phyloP scores from a whole-genome alignment of 1,284 basidiomycete species.

The Filobasidium uniguttulatum region DNA sequence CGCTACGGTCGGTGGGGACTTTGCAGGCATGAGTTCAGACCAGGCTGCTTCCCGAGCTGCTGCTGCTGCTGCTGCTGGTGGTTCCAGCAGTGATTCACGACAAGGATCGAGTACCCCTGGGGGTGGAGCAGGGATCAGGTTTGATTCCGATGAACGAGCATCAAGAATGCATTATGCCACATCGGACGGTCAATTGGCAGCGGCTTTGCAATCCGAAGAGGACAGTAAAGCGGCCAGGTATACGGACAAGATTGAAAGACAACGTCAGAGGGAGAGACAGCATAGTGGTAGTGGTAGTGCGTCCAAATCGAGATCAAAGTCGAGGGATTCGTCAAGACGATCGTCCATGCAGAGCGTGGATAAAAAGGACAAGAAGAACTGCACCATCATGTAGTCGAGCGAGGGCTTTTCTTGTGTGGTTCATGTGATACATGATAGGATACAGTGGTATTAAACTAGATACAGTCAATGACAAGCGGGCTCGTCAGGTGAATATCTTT shows the following conservation, averaged over 20 bases:
- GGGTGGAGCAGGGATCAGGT: conserved; percentile 19
- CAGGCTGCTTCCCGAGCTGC: too few species aligned
- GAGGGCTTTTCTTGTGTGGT: too few species aligned
- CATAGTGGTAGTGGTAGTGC: neutral
- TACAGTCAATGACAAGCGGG: too few species aligned
- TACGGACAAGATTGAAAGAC: conserved; percentile 58
- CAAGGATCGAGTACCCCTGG: conserved; percentile 1
- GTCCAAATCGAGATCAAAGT: neutral
- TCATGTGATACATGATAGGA: too few species aligned
- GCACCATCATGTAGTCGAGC: conserved; percentile 12
- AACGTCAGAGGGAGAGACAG: conserved; percentile 26
- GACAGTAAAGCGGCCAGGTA: conserved; percentile 45
- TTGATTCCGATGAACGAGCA: neutral
- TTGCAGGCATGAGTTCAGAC: conserved; percentile 57
- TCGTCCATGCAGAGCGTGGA: conserved; percentile 3
- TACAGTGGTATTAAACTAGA: too few species aligned
- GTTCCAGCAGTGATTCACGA: conserved; percentile 1
- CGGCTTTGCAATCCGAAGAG: conserved; percentile 14
- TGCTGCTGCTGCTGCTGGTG: neutral
- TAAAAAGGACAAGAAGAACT: conserved; percentile 12
- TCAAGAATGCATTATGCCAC: conserved; percentile 12
- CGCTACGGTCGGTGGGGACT: conserved; percentile 60
- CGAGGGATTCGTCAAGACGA: neutral
- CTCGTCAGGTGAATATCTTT: too few species aligned
- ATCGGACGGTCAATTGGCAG: conserved; percentile 17